These are phyloP conservation scores for Penicillium decumbens DNA, from an alignment of 2,329 filamentous ascomycete genomes.

Conservation along the genomic window DNA sequence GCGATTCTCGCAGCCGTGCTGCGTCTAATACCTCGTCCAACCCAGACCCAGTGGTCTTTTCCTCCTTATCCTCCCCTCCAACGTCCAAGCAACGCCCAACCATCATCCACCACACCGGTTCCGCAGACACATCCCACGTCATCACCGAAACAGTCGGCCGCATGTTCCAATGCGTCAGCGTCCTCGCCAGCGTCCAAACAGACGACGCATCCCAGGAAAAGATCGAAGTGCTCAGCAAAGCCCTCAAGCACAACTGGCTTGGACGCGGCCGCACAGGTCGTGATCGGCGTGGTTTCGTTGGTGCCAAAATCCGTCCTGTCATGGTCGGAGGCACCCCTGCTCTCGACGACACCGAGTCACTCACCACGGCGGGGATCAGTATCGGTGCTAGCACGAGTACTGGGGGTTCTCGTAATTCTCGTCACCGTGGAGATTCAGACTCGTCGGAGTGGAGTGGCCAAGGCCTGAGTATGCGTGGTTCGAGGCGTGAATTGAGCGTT, in stretches of 20 bases:
- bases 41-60: conserved; percentile 42
- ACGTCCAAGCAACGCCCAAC: conserved; percentile 26
- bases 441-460: conserved; percentile 24
- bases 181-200: conserved; percentile 71
- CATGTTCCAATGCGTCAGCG: conserved; percentile 94
- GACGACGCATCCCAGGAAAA: conserved; percentile 69
- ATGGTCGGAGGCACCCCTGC: conserved; percentile 25
- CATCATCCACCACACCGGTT: conserved; percentile 31
- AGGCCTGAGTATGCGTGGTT: conserved; percentile 20
- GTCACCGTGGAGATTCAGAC: conserved; percentile 19
- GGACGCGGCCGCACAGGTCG: conserved; percentile 83
- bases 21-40: conserved; percentile 73
- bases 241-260: conserved; percentile 95
- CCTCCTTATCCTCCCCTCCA: conserved; percentile 40
- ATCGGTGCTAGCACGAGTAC: conserved; percentile 24
- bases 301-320: conserved; percentile 50
- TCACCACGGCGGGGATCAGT: conserved; percentile 22
- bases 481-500: conserved; percentile 31
- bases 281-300: conserved; percentile 85
- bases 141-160: conserved; percentile 93
- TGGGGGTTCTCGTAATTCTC: conserved; percentile 16
- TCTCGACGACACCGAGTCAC: conserved; percentile 26
- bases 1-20: conserved; percentile 61
- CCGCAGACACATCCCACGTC: conserved; percentile 54
- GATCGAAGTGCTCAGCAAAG: conserved; percentile 76